Evolutionary conservation across 2,329 filamentous ascomycete species (phyloP).

Genomic region (Zasmidium cellare): DNA sequence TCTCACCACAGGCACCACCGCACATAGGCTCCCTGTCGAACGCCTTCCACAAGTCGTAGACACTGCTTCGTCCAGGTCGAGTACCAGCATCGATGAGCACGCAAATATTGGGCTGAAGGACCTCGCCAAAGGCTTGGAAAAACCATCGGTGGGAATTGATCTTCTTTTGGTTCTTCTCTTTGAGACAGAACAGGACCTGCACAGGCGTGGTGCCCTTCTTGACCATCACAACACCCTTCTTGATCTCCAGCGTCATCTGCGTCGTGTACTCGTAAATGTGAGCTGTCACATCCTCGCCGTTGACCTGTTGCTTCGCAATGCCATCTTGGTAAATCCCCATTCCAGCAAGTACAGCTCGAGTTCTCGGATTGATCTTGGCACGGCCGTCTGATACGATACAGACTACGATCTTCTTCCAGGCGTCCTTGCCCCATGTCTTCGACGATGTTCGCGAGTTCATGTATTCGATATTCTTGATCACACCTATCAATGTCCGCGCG

Average conservation of each 20-base stretch:
- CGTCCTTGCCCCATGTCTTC: constrained; percentile 97
- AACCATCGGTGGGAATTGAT: constrained; percentile 99
- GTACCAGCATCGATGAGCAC: constrained; percentile 96
- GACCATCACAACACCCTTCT: constrained; percentile 82
- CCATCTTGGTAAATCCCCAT: constrained; percentile 98
- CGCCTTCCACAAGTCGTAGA: constrained; percentile 98
- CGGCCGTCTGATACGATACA: constrained; percentile 96
- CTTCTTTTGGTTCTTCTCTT: constrained; percentile 99
- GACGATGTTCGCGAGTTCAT: constrained; percentile 93
- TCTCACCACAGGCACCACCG: constrained; percentile 94
- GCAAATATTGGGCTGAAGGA: constrained; percentile 94
- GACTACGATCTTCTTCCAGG: constrained; percentile 99
- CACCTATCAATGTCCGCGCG: constrained; percentile 90
- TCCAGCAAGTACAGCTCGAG: constrained; percentile 82
- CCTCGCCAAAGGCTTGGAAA: constrained; percentile 91
- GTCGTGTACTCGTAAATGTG: constrained; percentile 95
- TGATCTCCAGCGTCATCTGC: constrained; percentile 82
- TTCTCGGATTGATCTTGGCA: constrained; percentile 93
- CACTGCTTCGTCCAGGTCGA: constrained; percentile 87
- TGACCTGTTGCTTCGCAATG: constrained; percentile 97
- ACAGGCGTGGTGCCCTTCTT: constrained; percentile 84
- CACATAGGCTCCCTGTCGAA: constrained; percentile 98
- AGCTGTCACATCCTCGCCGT: constrained; percentile 91
- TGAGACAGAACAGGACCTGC: constrained; percentile 95
- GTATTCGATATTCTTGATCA: constrained; percentile 98